A percentile compares a stretch with the other conserved stretches of the same genome.
Evolutionary conservation across 495 filamentous ascomycete genomes (phyloP).

Genomic region (Aspergillus saccharolyticus): DNA sequence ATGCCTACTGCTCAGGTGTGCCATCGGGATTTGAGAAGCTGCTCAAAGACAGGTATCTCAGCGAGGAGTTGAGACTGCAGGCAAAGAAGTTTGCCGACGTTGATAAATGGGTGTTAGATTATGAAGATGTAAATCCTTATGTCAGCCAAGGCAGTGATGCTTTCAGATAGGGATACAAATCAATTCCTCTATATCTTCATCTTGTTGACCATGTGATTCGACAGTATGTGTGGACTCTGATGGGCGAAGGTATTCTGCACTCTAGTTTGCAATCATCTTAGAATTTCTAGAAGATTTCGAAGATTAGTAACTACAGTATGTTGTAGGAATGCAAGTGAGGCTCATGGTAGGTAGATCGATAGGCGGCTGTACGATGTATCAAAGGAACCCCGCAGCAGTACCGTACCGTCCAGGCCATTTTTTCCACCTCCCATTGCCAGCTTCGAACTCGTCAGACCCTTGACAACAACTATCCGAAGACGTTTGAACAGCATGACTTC

Average conservation of each 20-base stretch:
- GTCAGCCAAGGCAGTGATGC: constrained; percentile 22
- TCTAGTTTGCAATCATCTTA: too few species aligned
- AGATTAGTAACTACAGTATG: too few species aligned
- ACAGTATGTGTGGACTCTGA: background rate
- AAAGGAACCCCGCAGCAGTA: background rate
- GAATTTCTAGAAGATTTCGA: too few species aligned
- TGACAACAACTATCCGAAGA: background rate
- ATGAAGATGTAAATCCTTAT: constrained; percentile 51
- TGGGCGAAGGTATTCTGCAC: too few species aligned
- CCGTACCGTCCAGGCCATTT: background rate
- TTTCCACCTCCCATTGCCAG: background rate
- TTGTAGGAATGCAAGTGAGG: too few species aligned
- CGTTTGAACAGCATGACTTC: constrained; percentile 26
- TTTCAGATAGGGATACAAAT: constrained; percentile 10
- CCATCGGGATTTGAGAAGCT: constrained; percentile 7
- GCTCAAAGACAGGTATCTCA: constrained; percentile 20
- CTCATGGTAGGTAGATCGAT: background rate
- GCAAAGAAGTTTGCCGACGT: constrained; percentile 60
- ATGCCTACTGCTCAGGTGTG: constrained; percentile 28
- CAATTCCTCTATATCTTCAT: background rate
- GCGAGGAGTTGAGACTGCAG: constrained; percentile 35
- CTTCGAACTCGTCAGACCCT: too few species aligned
- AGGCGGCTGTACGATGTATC: background rate
- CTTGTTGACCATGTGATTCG: background rate
- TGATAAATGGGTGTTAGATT: constrained; percentile 69